Evolutionary conservation across 805 yeast genomes (phyloP).

Genomic region (Zygotorulaspora florentina): DNA sequence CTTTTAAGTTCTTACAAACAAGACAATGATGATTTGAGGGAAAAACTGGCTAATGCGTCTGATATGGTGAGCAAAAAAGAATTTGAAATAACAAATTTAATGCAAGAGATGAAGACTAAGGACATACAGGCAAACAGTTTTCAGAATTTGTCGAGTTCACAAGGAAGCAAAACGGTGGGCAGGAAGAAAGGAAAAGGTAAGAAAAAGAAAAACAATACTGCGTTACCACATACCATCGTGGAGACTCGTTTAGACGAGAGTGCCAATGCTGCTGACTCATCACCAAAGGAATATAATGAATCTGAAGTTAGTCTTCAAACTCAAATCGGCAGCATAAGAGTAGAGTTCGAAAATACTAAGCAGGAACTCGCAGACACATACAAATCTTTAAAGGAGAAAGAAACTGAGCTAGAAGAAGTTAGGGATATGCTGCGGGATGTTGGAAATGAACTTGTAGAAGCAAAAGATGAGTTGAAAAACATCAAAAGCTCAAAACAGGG

Average conservation of each 20-base stretch:
- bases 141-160: background rate
- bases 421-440: conserved; percentile 72
- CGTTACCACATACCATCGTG: background rate
- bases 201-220: conserved; percentile 4
- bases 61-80: background rate
- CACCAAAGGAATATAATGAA: background rate
- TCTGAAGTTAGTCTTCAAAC: conserved; percentile 4
- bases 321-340: conserved; percentile 5
- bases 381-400: conserved; percentile 38
- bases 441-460: conserved; percentile 74
- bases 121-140: background rate
- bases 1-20: background rate
- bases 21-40: conserved; percentile 1
- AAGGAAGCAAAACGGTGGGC: background rate
- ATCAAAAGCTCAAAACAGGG: conserved; percentile 33
- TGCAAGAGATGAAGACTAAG: conserved; percentile 2
- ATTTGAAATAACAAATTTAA: background rate
- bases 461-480: conserved; percentile 55
- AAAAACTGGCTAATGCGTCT: conserved; percentile 2
- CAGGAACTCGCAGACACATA: conserved; percentile 21
- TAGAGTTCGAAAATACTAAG: conserved; percentile 20
- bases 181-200: conserved; percentile 7
- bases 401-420: conserved; percentile 62
- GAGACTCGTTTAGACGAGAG: background rate
- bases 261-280: background rate